Evolutionary conservation across 108 stramenopile species (phyloP).

Genomic region (Cylindrotheca closterium): DNA sequence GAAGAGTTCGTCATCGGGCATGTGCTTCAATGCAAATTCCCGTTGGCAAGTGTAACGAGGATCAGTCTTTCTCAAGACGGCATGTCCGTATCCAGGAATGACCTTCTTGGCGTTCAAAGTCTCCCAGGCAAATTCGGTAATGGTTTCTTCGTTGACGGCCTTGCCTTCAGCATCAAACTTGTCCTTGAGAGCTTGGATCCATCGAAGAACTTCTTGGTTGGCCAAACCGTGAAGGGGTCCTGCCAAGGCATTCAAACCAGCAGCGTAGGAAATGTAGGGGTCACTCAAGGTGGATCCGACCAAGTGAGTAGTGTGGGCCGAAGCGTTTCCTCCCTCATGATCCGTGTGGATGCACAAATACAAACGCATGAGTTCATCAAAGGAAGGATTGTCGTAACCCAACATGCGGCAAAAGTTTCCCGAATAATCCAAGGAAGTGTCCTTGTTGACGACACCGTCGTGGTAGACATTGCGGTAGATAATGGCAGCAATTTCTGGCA

Average conservation of each 20-base stretch:
- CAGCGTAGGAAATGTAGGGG: conserved; percentile 95
- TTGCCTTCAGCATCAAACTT: conserved; percentile 95
- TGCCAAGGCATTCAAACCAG: conserved; percentile 96
- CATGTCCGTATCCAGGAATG: conserved; percentile 99
- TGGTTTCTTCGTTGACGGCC: conserved; percentile 94
- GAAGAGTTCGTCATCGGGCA: conserved; percentile 98
- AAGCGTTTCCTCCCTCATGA: conserved; percentile 99
- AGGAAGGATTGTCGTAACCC: conserved; percentile 89
- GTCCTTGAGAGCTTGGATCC: conserved; percentile 93
- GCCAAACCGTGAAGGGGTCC: conserved; percentile 99
- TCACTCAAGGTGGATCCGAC: conserved; percentile 96
- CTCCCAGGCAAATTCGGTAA: conserved; percentile 99
- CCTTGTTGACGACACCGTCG: conserved; percentile 92
- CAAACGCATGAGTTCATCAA: conserved; percentile 99
- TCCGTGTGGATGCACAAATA: conserved; percentile 99
- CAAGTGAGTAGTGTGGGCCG: conserved; percentile 98
- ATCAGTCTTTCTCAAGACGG: conserved; percentile 98
- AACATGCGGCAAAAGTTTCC: conserved; percentile 99
- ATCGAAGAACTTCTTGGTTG: conserved; percentile 98
- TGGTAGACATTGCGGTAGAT: conserved; percentile 97
- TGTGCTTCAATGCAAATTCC: conserved; percentile 99
- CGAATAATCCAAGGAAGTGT: conserved; percentile 93
- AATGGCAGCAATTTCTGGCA: conserved; percentile 97
- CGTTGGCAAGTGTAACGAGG: conserved; percentile 99
- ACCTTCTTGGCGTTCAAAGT: conserved; percentile 99